These are phyloP conservation scores for Coniochaeta ligniaria DNA, from an alignment of 2,329 filamentous ascomycete genomes.

Conservation along the genomic window DNA sequence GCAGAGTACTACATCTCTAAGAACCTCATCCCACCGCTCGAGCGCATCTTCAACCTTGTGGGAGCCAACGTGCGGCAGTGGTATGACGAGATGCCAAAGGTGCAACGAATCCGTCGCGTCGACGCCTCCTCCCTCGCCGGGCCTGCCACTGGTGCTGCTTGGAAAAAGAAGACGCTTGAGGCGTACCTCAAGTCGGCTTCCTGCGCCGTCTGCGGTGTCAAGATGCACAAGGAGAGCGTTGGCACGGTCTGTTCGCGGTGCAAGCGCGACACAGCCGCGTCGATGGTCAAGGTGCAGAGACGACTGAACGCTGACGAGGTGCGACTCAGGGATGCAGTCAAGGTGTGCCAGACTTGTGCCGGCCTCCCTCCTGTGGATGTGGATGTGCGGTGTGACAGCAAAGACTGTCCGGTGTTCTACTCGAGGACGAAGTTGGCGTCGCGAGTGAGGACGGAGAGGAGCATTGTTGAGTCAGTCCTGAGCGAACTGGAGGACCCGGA, in stretches of 20 bases:
- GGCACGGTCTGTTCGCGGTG: slow-evolving; percentile 52
- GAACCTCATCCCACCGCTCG: slow-evolving; percentile 88
- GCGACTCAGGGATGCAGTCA: slow-evolving; percentile 55
- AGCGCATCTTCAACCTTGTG: slow-evolving; percentile 93
- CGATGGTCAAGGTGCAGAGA: slow-evolving; percentile 57
- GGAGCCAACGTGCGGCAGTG: slow-evolving; percentile 84
- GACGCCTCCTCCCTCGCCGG: slow-evolving; percentile 25
- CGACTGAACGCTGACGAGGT: slow-evolving; percentile 57
- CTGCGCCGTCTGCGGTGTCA: slow-evolving; percentile 68
- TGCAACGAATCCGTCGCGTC: slow-evolving; percentile 67
- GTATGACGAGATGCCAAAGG: slow-evolving; percentile 96
- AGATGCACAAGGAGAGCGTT: slow-evolving; percentile 26
- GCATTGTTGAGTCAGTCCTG: slow-evolving; percentile 25
- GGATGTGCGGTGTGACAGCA: slow-evolving; percentile 78
- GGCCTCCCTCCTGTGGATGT: slow-evolving; percentile 61
- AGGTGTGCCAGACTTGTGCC: slow-evolving; percentile 75
- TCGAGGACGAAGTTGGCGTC: slow-evolving; percentile 58
- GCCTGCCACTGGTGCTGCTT: slow-evolving; percentile 1
- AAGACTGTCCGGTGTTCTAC: slow-evolving; percentile 92
- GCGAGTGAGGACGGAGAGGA: slow-evolving; percentile 32
- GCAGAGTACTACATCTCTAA: slow-evolving; percentile 96
- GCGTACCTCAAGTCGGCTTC: slow-evolving; percentile 79
- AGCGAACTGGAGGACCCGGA: slow-evolving; percentile 18
- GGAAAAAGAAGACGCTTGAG: slow-evolving; percentile 72
- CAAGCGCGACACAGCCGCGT: slow-evolving; percentile 42